Evolutionary conservation across 2,329 filamentous ascomycete genomes (phyloP).

Genomic region (Trichoderma guizhouense): DNA sequence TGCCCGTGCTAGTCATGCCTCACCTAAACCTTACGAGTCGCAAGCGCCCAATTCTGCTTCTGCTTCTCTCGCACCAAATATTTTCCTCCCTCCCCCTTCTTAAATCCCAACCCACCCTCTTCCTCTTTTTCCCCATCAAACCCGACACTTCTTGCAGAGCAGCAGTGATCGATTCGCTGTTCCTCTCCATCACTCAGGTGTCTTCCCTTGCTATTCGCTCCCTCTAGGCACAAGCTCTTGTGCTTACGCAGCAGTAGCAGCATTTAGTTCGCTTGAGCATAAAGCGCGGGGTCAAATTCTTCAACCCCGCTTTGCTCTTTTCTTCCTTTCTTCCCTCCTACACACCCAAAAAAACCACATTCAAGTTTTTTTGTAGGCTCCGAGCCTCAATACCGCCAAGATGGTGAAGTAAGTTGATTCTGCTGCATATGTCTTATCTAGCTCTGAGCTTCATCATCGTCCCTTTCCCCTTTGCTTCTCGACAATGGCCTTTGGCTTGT

Average conservation of each 20-base stretch:
- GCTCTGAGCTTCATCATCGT: neutral
- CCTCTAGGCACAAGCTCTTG: conserved; percentile 11
- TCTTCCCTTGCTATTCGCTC: conserved; percentile 9
- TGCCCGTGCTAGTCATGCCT: conserved; percentile 24
- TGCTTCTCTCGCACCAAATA: neutral
- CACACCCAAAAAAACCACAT: conserved; percentile 31
- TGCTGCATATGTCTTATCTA: neutral
- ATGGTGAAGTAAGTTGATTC: conserved; percentile 93
- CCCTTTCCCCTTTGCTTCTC: neutral
- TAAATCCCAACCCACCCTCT: conserved; percentile 14
- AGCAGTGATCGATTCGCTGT: conserved; percentile 40
- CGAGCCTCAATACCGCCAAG: conserved; percentile 73
- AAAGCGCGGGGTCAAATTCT: conserved; percentile 41
- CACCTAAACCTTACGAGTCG: conserved; percentile 6
- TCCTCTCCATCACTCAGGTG: conserved; percentile 19
- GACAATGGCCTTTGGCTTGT: neutral
- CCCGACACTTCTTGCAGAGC: conserved; percentile 39
- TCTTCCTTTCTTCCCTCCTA: conserved; percentile 31
- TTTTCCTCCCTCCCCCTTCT: neutral
- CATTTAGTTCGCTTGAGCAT: conserved; percentile 25
- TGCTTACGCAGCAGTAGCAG: conserved; percentile 15
- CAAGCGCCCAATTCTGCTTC: neutral
- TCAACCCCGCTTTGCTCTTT: conserved; percentile 45
- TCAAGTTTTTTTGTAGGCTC: conserved; percentile 39
- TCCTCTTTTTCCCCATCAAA: conserved; percentile 22